phyloP scores from a whole-genome alignment of 805 yeast species.

The Scheffersomyces lignosus region DNA sequence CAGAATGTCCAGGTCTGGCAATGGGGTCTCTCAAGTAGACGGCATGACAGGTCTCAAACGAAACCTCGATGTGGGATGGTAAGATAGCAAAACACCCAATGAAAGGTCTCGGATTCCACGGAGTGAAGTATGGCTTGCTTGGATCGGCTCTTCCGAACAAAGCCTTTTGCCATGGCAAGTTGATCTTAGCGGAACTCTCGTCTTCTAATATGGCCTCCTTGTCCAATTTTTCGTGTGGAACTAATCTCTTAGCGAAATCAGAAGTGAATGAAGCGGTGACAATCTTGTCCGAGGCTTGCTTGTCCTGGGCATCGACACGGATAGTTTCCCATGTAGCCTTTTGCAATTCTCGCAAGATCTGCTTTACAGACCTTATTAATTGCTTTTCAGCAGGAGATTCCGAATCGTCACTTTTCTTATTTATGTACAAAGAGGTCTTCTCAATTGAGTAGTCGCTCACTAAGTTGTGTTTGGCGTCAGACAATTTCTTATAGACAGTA shows the following conservation, averaged over 20 bases:
- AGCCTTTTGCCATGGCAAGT: conserved; percentile 77
- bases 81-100: conserved; percentile 88
- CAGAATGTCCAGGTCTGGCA: conserved; percentile 95
- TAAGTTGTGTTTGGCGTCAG: conserved; percentile 26
- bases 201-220: conserved; percentile 50
- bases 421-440: conserved; percentile 23
- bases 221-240: conserved; percentile 38
- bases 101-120: conserved; percentile 95
- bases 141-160: conserved; percentile 81
- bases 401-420: conserved; percentile 37
- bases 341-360: conserved; percentile 36
- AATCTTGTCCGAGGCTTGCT: conserved; percentile 28
- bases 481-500: conserved; percentile 29
- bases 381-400: conserved; percentile 29
- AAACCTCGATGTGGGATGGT: conserved; percentile 89
- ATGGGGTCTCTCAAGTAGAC: conserved; percentile 96
- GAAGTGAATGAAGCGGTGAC: conserved; percentile 28
- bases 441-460: conserved; percentile 17
- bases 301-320: conserved; percentile 26
- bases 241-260: conserved; percentile 24
- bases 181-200: conserved; percentile 49
- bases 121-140: conserved; percentile 84
- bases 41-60: conserved; percentile 91
- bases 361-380: conserved; percentile 33
- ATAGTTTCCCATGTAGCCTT: conserved; percentile 33